Evolutionary conservation across 768 basidiomycete genomes (phyloP), one percentile per base, ranked within the genome.

Genomic region (Mycena rebaudengoi): DNA sequence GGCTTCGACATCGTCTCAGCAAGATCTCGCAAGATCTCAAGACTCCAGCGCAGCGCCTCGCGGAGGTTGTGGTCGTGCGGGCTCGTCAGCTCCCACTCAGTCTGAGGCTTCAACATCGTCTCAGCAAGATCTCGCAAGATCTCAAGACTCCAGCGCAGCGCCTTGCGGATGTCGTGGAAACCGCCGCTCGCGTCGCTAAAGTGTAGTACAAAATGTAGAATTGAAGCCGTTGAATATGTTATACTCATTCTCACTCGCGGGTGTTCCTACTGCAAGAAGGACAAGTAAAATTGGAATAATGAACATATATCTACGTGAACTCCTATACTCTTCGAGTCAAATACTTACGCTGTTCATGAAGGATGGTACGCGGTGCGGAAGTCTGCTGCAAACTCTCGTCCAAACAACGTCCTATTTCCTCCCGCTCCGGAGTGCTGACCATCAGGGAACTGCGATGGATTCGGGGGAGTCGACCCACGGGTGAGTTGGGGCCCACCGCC

Each of bases 381-480:
- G 29, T 46, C 45, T 46, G 45, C 45, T 12, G 48, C 48, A 49
- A 32, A 49, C 48, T 33, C n/a, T 49, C 48, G n/a, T n/a, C n/a
- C n/a, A n/a, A n/a, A n/a, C n/a, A n/a, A n/a, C n/a, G n/a, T n/a
- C n/a, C n/a, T n/a, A n/a, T n/a, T n/a, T n/a, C n/a, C n/a, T n/a
- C n/a, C n/a, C n/a, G n/a, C n/a, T n/a, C n/a, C n/a, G n/a, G n/a
- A n/a, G n/a, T n/a, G n/a, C n/a, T n/a, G n/a, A n/a, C n/a, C n/a
- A n/a, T n/a, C n/a, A n/a, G n/a, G n/a, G n/a, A n/a, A n/a, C n/a
- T n/a, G n/a, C n/a, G n/a, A n/a, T n/a, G n/a, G n/a, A n/a, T n/a
- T n/a, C n/a, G n/a, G n/a, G n/a, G n/a, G n/a, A n/a, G n/a, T n/a
- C n/a, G n/a, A n/a, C n/a, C n/a, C n/a, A n/a, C n/a, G n/a, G n/a